Evolutionary conservation across 257 asterid genomes (phyloP).

Genomic region (Solanum chiquidenum): DNA sequence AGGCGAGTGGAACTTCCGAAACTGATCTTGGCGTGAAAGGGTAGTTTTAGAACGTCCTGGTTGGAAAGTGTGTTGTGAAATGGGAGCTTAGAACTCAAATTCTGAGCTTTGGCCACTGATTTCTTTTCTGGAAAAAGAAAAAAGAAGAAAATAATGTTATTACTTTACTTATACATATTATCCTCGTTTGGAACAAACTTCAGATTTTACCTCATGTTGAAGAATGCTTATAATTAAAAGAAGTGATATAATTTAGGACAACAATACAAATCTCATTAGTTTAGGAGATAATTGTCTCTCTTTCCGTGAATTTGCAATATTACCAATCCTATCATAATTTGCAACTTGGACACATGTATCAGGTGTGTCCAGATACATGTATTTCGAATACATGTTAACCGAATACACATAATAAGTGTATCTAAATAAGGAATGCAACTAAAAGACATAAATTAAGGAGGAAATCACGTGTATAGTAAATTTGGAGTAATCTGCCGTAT

Average conservation of each 20-base stretch:
- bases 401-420: background rate
- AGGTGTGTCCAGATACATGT: background rate
- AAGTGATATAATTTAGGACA: background rate
- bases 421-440: background rate
- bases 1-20: too few relatives aligned
- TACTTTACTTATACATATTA: background rate
- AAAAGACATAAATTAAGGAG: background rate
- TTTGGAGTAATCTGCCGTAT: background rate
- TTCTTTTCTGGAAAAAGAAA: too few relatives aligned
- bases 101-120: too few relatives aligned
- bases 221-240: background rate
- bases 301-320: too few relatives aligned
- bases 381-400: background rate
- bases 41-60: too few relatives aligned
- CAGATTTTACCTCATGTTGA: background rate
- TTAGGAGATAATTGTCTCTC: background rate
- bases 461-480: background rate
- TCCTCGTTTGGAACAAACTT: background rate
- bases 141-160: background rate
- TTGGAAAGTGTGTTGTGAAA: too few relatives aligned
- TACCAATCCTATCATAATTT: too few relatives aligned
- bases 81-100: too few relatives aligned
- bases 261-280: background rate
- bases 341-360: background rate
- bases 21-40: too few relatives aligned